These are phyloP conservation scores for Starmera dryadoides DNA, from an alignment of 805 yeast species.

Conservation along the genomic window DNA sequence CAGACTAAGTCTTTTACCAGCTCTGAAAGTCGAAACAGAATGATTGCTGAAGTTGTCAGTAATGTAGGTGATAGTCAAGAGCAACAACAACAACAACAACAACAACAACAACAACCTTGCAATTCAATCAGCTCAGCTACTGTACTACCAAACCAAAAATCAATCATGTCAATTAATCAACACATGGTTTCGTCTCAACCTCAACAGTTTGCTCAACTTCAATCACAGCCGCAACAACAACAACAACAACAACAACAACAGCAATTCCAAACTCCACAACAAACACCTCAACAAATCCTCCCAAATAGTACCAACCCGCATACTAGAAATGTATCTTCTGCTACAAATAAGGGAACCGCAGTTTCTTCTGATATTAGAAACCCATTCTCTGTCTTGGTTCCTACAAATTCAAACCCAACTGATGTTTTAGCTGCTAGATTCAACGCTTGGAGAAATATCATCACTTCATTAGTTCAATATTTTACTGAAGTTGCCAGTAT, in stretches of 20 bases:
- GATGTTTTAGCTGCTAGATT: slow-evolving; percentile 81
- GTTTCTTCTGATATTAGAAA: slow-evolving; percentile 33
- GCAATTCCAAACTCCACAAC: slow-evolving; percentile 5
- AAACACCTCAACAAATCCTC: slow-evolving; percentile 4
- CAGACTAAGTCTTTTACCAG: slow-evolving; percentile 37
- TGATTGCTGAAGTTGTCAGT: slow-evolving; percentile 8
- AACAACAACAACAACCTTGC: neutral
- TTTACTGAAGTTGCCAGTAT: slow-evolving; percentile 74
- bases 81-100: neutral
- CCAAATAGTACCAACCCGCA: slow-evolving; percentile 1
- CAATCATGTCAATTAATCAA: slow-evolving; percentile 1
- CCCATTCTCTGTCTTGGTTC: slow-evolving; percentile 43
- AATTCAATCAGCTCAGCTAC: neutral
- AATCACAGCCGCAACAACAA: slow-evolving; percentile 2
- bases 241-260: slow-evolving; percentile 9
- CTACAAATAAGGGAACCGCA: slow-evolving; percentile 2
- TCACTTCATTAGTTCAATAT: slow-evolving; percentile 67
- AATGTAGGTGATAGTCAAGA: slow-evolving; percentile 6
- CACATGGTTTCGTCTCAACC: too few species aligned
- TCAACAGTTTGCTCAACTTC: neutral
- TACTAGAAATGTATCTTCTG: slow-evolving; percentile 3
- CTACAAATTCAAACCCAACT: slow-evolving; percentile 69
- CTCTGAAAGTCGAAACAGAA: slow-evolving; percentile 19
- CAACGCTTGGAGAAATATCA: slow-evolving; percentile 77
- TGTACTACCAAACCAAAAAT: neutral